phyloP scores from a whole-genome alignment of 2,329 filamentous ascomycete genomes.

The Ceratocystis harringtonii region DNA sequence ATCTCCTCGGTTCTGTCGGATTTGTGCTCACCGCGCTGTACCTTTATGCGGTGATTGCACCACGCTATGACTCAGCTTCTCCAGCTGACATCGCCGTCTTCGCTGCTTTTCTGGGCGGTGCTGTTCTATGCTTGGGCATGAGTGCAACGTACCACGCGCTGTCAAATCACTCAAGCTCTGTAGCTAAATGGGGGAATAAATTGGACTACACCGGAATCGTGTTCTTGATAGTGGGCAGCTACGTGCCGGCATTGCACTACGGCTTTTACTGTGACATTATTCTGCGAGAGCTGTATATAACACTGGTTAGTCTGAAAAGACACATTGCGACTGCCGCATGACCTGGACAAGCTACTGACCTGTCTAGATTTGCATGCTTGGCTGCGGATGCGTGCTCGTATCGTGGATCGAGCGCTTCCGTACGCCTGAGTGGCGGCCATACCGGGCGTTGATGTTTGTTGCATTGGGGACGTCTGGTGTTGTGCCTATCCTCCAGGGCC shows the following conservation, averaged over 20 bases:
- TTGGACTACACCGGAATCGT: slow-evolving; percentile 93
- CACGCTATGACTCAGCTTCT: slow-evolving; percentile 50
- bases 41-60: slow-evolving; percentile 42
- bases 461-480: slow-evolving; percentile 71
- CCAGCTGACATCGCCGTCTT: slow-evolving; percentile 55
- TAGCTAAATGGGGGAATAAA: slow-evolving; percentile 77
- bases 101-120: slow-evolving; percentile 63
- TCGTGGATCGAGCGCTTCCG: slow-evolving; percentile 73
- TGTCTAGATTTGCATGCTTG: slow-evolving; percentile 58
- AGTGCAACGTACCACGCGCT: slow-evolving; percentile 75
- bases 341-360: not conserved
- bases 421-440: slow-evolving; percentile 67
- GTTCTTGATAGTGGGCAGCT: slow-evolving; percentile 77
- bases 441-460: slow-evolving; percentile 80
- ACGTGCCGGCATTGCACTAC: slow-evolving; percentile 77
- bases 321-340: not conserved
- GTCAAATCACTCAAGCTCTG: slow-evolving; percentile 64
- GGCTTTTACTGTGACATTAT: slow-evolving; percentile 58
- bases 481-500: slow-evolving; percentile 66
- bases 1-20: slow-evolving; percentile 48
- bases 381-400: slow-evolving; percentile 58
- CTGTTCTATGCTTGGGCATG: slow-evolving; percentile 59
- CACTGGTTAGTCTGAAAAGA: slow-evolving; percentile 41
- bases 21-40: slow-evolving; percentile 37
- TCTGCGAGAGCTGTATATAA: slow-evolving; percentile 58